Evolutionary conservation across 768 basidiomycete species (phyloP).

Genomic region (Albatrellus ellisii): DNA sequence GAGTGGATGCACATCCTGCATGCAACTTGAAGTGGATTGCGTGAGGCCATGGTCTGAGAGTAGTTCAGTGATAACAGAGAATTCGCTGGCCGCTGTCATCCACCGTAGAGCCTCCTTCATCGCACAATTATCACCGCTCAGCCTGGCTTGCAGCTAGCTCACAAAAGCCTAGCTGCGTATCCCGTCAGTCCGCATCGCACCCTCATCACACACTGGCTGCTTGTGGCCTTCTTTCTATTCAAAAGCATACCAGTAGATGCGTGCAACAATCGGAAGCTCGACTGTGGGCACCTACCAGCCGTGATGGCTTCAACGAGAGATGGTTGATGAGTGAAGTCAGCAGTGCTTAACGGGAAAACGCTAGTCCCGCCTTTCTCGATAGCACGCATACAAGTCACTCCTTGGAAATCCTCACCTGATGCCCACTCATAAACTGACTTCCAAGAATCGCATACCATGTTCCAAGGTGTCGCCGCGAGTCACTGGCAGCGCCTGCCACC

Average conservation of each 20-base stretch:
- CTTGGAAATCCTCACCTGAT: background rate
- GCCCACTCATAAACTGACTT: constrained; percentile 1
- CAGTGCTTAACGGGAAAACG: background rate
- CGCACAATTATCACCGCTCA: background rate
- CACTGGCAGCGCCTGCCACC: background rate
- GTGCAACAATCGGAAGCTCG: too few species aligned
- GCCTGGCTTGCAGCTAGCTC: too few species aligned
- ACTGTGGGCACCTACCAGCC: background rate
- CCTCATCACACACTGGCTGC: background rate
- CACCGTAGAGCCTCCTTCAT: background rate
- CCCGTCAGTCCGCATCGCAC: background rate
- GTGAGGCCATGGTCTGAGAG: too few species aligned
- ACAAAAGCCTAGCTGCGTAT: background rate
- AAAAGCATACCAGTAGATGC: background rate
- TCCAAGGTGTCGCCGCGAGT: too few species aligned
- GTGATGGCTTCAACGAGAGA: background rate
- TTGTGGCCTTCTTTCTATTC: background rate
- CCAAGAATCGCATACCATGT: too few species aligned
- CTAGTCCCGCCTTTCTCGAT: background rate
- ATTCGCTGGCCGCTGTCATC: too few species aligned
- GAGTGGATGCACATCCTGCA: too few species aligned
- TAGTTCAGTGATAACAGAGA: too few species aligned
- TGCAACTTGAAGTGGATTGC: too few species aligned
- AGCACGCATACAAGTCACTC: background rate
- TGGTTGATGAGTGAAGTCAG: too few species aligned